Evolutionary conservation across 176 grass and related monocot genomes (phyloP).

Genomic region (Oryza officinalis): DNA sequence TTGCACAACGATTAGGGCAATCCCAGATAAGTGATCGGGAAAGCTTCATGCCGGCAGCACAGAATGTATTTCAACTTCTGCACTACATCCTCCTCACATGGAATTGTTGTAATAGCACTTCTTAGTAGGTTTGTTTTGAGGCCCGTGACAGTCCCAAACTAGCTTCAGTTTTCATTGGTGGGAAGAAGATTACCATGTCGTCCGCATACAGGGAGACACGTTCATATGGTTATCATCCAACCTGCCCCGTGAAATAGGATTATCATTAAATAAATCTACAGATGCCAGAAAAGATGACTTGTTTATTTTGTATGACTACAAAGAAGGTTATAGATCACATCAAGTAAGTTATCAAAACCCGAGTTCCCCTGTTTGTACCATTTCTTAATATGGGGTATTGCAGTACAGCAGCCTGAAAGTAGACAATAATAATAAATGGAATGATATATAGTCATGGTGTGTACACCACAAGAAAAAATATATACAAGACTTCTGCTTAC

Average conservation of each 20-base stretch:
- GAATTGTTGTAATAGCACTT: too few species aligned
- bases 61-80: too few species aligned
- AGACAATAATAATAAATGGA: constrained; percentile 29
- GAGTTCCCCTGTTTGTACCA: constrained; percentile 50
- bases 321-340: constrained; percentile 34
- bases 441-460: constrained; percentile 21
- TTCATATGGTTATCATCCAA: constrained; percentile 71
- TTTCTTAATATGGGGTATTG: constrained; percentile 62
- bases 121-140: too few species aligned
- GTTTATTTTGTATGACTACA: constrained; percentile 3
- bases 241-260: constrained; percentile 49
- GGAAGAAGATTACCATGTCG: too few species aligned
- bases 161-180: too few species aligned
- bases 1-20: too few species aligned
- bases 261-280: constrained; percentile 23
- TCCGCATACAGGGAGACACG: too few species aligned
- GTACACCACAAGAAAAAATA: constrained; percentile 16
- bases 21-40: too few species aligned
- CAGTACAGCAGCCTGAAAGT: constrained; percentile 76
- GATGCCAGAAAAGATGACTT: neutral
- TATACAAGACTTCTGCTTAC: constrained; percentile 51
- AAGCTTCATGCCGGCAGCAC: too few species aligned
- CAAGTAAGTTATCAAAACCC: constrained; percentile 24
- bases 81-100: too few species aligned
- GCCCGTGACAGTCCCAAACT: too few species aligned